Conservation (phyloP, 2,329 filamentous ascomycete species). For the Verticillium klebahnii region DNA sequence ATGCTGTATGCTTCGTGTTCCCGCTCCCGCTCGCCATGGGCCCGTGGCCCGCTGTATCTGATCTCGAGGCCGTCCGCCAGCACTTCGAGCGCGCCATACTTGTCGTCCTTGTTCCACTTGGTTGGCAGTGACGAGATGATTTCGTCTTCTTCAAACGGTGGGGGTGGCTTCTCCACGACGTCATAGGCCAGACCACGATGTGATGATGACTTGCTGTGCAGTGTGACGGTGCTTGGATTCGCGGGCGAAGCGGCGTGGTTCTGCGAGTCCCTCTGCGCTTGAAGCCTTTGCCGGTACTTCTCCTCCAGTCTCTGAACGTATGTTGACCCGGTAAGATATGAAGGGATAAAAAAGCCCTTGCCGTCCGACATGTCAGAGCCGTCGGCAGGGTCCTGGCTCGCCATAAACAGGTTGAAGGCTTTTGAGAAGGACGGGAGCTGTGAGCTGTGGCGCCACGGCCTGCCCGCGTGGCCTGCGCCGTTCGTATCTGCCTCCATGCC, state of each 20-base stretch:
- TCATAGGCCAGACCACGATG: constrained; percentile 81
- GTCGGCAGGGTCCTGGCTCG: constrained; percentile 19
- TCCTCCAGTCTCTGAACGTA: constrained; percentile 75
- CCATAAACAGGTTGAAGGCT: constrained; percentile 47
- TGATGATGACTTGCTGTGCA: constrained; percentile 52
- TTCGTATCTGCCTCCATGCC: constrained; percentile 28
- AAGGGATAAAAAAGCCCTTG: constrained; percentile 70
- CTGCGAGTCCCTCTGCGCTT: constrained; percentile 43
- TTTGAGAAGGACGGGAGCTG: constrained; percentile 44
- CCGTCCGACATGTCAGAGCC: constrained; percentile 19
- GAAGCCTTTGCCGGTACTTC: constrained; percentile 57
- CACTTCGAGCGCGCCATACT: constrained; percentile 68
- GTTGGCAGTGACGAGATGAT: constrained; percentile 66
- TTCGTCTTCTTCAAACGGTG: constrained; percentile 55
- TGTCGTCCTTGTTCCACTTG: constrained; percentile 78
- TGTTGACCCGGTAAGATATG: constrained; percentile 73
- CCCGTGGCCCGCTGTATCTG: constrained; percentile 46
- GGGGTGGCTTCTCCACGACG: constrained; percentile 67
- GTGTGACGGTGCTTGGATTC: constrained; percentile 42
- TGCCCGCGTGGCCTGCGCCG: constrained; percentile 15
- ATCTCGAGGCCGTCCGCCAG: constrained; percentile 70
- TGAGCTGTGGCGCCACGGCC: constrained; percentile 11
- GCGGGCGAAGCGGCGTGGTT: constrained; percentile 39
- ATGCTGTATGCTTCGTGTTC: constrained; percentile 77
- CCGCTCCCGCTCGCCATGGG: constrained; percentile 42